Conservation (phyloP, 345 rosid genomes). For the Pistacia atlantica region DNA sequence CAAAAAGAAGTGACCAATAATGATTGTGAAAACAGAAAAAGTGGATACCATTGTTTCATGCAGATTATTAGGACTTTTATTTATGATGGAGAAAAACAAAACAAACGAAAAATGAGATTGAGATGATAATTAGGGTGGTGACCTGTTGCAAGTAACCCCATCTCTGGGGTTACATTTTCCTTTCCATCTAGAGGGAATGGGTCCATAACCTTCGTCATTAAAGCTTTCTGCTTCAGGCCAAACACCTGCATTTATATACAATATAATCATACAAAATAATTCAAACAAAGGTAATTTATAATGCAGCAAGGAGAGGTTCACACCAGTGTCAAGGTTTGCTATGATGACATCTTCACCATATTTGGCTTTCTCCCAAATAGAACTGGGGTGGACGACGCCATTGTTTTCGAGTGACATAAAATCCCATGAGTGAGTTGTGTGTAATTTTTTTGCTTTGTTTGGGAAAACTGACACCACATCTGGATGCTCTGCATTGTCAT, state of each 20-base stretch:
- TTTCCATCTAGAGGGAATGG: constrained; percentile 55
- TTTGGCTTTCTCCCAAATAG: constrained; percentile 47
- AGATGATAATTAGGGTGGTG: background rate
- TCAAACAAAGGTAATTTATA: background rate
- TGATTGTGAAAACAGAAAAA: background rate
- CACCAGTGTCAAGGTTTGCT: constrained; percentile 66
- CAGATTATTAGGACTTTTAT: no score
- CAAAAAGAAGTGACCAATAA: no score
- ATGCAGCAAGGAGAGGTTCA: background rate
- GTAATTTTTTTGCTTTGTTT: constrained; percentile 42
- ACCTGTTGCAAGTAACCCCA: constrained; percentile 60
- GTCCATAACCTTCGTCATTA: constrained; percentile 45
- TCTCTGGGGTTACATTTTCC: constrained; percentile 38
- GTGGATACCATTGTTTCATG: no score
- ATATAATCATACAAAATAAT: background rate
- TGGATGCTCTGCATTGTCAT: constrained; percentile 44
- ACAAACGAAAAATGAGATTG: background rate
- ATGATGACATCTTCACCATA: constrained; percentile 55
- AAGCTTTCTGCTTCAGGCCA: constrained; percentile 76
- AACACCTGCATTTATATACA: constrained; percentile 43
- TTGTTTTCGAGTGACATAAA: constrained; percentile 48
- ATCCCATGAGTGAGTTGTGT: constrained; percentile 64
- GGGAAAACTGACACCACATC: constrained; percentile 48
- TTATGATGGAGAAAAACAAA: background rate
- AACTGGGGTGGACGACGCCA: constrained; percentile 25